These are phyloP conservation scores for Ceratocystis cacaofunesta DNA, from an alignment of 2,329 filamentous ascomycete genomes.

Conservation along the genomic window DNA sequence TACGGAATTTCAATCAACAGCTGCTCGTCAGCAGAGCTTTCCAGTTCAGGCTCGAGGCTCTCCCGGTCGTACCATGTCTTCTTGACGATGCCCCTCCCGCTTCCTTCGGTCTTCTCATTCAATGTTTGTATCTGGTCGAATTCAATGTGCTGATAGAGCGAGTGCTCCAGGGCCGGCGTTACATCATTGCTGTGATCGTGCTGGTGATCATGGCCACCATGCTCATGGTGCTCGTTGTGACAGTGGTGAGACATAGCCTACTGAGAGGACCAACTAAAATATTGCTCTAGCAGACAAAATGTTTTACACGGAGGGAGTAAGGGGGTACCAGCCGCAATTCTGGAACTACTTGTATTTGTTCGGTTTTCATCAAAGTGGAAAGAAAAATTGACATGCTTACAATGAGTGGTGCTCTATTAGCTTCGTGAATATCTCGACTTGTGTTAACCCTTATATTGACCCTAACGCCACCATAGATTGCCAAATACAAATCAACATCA, in stretches of 20 bases:
- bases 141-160: conserved; percentile 82
- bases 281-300: background rate
- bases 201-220: conserved; percentile 39
- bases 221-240: conserved; percentile 36
- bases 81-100: conserved; percentile 61
- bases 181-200: conserved; percentile 90
- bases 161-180: conserved; percentile 76
- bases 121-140: conserved; percentile 73
- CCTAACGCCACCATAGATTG: background rate
- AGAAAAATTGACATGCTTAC: no score
- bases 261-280: no score
- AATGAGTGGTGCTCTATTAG: no score
- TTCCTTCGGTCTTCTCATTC: conserved; percentile 58
- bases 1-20: conserved; percentile 84
- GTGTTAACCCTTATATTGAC: conserved; percentile 7
- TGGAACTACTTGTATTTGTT: no score
- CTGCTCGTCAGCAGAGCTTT: conserved; percentile 82
- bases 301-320: no score
- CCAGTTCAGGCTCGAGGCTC: conserved; percentile 54
- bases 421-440: background rate
- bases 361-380: no score
- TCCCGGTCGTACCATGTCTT: conserved; percentile 86
- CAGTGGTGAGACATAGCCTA: conserved; percentile 33
- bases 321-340: no score
- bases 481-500: background rate